Base-by-base conservation (phyloP, 2,329 filamentous ascomycete species). In the Stenocarpella maydis region DNA sequence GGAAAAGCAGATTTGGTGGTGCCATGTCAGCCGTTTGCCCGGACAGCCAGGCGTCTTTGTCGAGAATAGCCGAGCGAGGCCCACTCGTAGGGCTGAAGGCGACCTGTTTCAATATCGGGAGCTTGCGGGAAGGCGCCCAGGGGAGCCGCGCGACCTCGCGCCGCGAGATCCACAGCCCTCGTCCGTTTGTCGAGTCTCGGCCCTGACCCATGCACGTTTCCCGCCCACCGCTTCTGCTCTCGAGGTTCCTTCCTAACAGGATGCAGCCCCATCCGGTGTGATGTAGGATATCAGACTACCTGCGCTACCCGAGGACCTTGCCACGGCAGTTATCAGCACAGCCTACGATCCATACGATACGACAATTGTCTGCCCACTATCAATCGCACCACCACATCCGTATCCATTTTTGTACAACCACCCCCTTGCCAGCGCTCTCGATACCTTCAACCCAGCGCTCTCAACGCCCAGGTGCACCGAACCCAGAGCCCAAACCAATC, bases 251-350 rank as follows among this genome's bases (percentile, higher is more conserved):
- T 24, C 31, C 39, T 71, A 71, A 26, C 53, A 47, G 4, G 9
- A 1, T 5, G 5, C 3, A 3, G 17, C 37, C 15, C 0, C 14
- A 14, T 8, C 4, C 14, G n/a, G n/a, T 28, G 37, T 9, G 5
- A 8, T 9, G 12, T 14, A 5, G 21, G 45, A 37, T 54, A 65
- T n/a, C 34, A 10, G 15, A 31, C 34, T 52, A 65, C 61, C 34
- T 69, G 77, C 6, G 9, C 10, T 9, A 2, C 34, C 34, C 7
- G 34, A 34, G 31, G 4, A 34, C 31, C 80, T 52, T 82, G 80
- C 4, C 31, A 34, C 49, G 81, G 83, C 61, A 55, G 80, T 83
- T 61, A 80, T 80, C 64, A 82, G 79, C 15, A 82, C 82, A 31
- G 82, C 82, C 50, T 80, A 37, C 28, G 31, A 31, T 39, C 43